These are phyloP conservation scores for Coemansia sp. DNA, from an alignment of 192 early-diverging fungal genomes.

Conservation along the genomic window DNA sequence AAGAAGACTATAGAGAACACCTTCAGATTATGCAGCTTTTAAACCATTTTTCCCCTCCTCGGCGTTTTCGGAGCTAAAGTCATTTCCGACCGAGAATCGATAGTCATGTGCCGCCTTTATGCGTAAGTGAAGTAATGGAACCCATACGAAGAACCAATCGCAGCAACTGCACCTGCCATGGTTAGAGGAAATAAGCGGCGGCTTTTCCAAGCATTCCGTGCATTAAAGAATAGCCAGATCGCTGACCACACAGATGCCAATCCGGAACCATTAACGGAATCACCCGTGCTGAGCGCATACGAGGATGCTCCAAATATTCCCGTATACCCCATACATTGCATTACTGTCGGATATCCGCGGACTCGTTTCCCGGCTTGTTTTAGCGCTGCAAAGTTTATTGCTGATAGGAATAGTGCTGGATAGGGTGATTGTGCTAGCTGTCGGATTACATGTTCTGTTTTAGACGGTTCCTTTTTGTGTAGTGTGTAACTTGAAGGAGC, in stretches of 20 bases:
- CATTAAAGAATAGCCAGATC: constrained; percentile 50
- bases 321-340: constrained; percentile 36
- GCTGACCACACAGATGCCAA: constrained; percentile 39
- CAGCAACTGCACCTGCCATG: constrained; percentile 17
- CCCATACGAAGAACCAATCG: constrained; percentile 35
- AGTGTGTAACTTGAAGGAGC: constrained; percentile 48
- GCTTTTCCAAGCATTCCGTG: constrained; percentile 31
- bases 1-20: not conserved
- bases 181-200: constrained; percentile 13
- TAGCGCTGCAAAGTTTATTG: constrained; percentile 14
- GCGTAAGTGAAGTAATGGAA: constrained; percentile 27
- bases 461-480: constrained; percentile 6
- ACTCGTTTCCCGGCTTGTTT: constrained; percentile 8
- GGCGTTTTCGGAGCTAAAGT: no score
- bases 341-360: constrained; percentile 39
- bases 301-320: constrained; percentile 34
- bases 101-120: not conserved
- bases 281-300: constrained; percentile 37
- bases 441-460: not conserved
- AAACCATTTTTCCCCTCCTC: no score
- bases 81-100: not conserved
- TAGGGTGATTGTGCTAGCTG: constrained; percentile 7
- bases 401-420: constrained; percentile 29
- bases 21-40: no score
- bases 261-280: constrained; percentile 37